Conservation (phyloP, 805 yeast genomes). For the Saturnispora silvae region DNA sequence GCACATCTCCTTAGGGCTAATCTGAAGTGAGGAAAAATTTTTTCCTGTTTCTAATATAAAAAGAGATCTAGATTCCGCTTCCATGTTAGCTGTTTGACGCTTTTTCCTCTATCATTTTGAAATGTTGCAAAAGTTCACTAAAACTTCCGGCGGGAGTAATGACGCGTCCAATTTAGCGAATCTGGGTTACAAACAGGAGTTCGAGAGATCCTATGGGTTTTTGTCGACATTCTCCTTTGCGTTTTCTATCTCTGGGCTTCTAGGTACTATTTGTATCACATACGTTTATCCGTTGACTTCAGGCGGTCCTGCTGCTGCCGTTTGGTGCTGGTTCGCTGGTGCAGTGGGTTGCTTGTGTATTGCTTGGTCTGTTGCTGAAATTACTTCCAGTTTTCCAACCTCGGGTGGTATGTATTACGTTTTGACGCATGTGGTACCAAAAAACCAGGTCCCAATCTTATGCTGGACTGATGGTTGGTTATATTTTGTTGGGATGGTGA, state of each 20-base stretch:
- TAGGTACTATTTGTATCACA: slow-evolving; percentile 53
- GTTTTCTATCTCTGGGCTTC: slow-evolving; percentile 52
- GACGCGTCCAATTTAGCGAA: slow-evolving; percentile 28
- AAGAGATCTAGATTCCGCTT: neutral
- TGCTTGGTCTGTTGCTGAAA: slow-evolving; percentile 41
- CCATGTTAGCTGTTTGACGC: too few species aligned
- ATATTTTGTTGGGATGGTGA: slow-evolving; percentile 37
- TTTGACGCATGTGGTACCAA: slow-evolving; percentile 39
- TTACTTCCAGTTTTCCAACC: slow-evolving; percentile 43
- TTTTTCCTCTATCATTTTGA: neutral
- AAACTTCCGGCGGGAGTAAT: too few species aligned
- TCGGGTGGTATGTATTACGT: slow-evolving; percentile 43
- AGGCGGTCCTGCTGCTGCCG: slow-evolving; percentile 54
- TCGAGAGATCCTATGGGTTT: slow-evolving; percentile 46
- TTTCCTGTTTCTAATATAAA: neutral
- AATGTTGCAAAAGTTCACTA: too few species aligned
- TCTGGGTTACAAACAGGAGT: slow-evolving; percentile 54
- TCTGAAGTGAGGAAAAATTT: neutral
- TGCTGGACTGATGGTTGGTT: slow-evolving; percentile 48
- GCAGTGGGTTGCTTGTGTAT: slow-evolving; percentile 43
- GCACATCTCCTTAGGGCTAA: neutral
- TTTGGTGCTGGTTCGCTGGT: slow-evolving; percentile 55
- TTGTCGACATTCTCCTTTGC: slow-evolving; percentile 56
- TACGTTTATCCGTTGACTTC: slow-evolving; percentile 35
- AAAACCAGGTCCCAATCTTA: slow-evolving; percentile 37